Conservation (phyloP, 305 asterid genomes). For the Fraxinus platypoda region DNA sequence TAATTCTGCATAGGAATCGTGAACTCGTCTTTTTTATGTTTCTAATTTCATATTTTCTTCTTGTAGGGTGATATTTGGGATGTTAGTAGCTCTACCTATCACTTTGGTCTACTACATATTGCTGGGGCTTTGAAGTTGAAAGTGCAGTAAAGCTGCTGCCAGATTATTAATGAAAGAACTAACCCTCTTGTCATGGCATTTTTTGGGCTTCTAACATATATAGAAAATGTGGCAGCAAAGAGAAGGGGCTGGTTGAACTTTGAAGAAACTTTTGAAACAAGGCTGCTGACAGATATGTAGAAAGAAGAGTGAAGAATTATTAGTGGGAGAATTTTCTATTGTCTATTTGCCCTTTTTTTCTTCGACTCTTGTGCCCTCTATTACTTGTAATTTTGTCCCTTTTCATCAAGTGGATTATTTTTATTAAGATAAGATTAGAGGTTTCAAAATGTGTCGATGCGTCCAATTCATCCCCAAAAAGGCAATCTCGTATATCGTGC, state of each 20-base stretch:
- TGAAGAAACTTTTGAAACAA: not conserved
- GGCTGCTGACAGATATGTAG: not conserved
- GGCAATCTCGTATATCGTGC: not conserved
- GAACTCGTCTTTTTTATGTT: not conserved
- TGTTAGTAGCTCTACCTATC: slow-evolving; percentile 86
- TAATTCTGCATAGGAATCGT: not conserved
- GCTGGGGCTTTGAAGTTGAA: slow-evolving; percentile 60
- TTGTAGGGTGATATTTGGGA: slow-evolving; percentile 92
- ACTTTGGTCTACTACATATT: slow-evolving; percentile 84
- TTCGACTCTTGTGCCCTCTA: slow-evolving; percentile 19
- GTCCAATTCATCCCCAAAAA: too few species aligned
- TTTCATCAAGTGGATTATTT: slow-evolving; percentile 32
- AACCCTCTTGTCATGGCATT: slow-evolving; percentile 37
- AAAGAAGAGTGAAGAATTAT: slow-evolving; percentile 22
- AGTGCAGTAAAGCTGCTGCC: slow-evolving; percentile 3
- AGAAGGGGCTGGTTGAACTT: not conserved
- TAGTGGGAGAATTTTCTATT: slow-evolving; percentile 26
- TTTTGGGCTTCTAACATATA: slow-evolving; percentile 50
- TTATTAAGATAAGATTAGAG: not conserved
- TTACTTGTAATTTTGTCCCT: slow-evolving; percentile 27
- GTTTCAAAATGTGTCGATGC: not conserved
- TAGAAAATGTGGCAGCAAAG: slow-evolving; percentile 15
- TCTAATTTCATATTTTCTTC: not conserved
- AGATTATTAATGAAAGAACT: slow-evolving; percentile 25
- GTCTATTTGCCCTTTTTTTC: slow-evolving; percentile 16